These are phyloP conservation scores for Lasiodiplodia sp. DNA, from an alignment of 2,329 filamentous ascomycete genomes.

Conservation along the genomic window DNA sequence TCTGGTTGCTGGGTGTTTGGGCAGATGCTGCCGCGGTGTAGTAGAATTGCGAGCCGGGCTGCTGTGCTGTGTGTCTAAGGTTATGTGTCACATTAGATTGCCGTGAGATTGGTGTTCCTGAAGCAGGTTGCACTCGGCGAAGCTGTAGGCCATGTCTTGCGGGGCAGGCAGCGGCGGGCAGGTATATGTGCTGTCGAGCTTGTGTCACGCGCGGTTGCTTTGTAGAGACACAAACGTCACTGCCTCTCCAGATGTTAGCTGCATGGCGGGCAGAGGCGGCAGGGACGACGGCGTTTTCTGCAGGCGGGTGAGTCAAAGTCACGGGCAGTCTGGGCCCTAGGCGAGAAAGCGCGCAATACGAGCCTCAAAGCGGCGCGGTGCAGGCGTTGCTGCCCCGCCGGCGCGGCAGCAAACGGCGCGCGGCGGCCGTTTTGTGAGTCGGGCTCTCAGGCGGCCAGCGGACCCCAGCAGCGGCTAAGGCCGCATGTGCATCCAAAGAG, in stretches of 20 bases:
- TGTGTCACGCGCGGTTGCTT: too few relatives aligned
- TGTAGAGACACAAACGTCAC: too few relatives aligned
- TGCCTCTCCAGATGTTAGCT: too few relatives aligned
- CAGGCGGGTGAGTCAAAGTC: slow-evolving; percentile 4
- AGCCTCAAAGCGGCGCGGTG: slow-evolving; percentile 4
- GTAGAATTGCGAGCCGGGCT: background rate
- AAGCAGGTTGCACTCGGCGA: background rate
- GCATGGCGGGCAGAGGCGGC: background rate
- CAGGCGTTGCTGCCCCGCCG: background rate
- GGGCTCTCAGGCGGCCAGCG: slow-evolving; percentile 7
- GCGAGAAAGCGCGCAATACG: slow-evolving; percentile 6
- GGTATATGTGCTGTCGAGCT: too few relatives aligned
- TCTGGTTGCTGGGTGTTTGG: background rate
- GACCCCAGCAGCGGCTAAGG: slow-evolving; percentile 25
- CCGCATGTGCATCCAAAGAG: slow-evolving; percentile 26
- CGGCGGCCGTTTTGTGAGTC: slow-evolving; percentile 3
- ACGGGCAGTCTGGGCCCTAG: background rate
- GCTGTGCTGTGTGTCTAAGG: background rate
- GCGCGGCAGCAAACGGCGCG: slow-evolving; percentile 13
- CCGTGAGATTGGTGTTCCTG: background rate
- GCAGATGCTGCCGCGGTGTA: background rate
- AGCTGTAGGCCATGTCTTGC: background rate
- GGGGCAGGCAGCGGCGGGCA: too few relatives aligned
- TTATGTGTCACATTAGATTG: background rate
- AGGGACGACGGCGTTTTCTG: slow-evolving; percentile 3